These are phyloP conservation scores for Torulaspora pretoriensis DNA, from an alignment of 1,139 yeast genomes.

Conservation along the genomic window DNA sequence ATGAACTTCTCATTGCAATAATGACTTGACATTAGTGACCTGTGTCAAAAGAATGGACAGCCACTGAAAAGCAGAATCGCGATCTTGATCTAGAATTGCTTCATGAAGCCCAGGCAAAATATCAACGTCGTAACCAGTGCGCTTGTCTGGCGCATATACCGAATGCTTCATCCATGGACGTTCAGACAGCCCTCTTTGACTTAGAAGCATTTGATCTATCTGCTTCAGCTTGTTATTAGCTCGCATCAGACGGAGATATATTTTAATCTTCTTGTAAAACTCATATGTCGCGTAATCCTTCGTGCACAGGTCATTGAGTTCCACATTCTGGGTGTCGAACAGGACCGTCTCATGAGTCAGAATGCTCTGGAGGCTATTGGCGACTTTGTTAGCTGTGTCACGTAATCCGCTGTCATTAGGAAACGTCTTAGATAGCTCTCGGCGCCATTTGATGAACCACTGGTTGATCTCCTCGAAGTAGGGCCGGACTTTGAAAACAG, in stretches of 20 bases:
- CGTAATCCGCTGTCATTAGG: slow-evolving; percentile 21
- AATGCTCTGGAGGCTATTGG: slow-evolving; percentile 12
- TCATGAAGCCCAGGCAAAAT: slow-evolving; percentile 43
- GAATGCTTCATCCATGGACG: slow-evolving; percentile 45
- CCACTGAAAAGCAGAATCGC: slow-evolving; percentile 32
- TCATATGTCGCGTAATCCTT: slow-evolving; percentile 72
- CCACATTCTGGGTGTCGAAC: slow-evolving; percentile 25
- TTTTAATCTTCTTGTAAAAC: slow-evolving; percentile 50
- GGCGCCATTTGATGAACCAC: slow-evolving; percentile 15
- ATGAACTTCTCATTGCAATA: slow-evolving; percentile 9
- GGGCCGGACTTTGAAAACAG: slow-evolving; percentile 32
- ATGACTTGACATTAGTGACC: slow-evolving; percentile 21
- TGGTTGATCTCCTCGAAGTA: slow-evolving; percentile 37
- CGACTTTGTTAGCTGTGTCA: slow-evolving; percentile 15
- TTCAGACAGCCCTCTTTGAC: slow-evolving; percentile 33
- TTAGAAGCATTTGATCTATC: slow-evolving; percentile 44
- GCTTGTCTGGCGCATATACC: slow-evolving; percentile 41
- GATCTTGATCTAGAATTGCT: slow-evolving; percentile 36
- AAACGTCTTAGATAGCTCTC: slow-evolving; percentile 15
- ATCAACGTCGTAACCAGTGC: slow-evolving; percentile 34
- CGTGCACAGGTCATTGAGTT: slow-evolving; percentile 45
- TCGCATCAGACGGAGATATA: slow-evolving; percentile 54
- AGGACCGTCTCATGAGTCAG: slow-evolving; percentile 16
- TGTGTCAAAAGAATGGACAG: slow-evolving; percentile 26
- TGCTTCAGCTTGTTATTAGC: slow-evolving; percentile 52